Conservation (phyloP, 371 early-diverging fungal genomes). For the Umbelopsis sp. region DNA sequence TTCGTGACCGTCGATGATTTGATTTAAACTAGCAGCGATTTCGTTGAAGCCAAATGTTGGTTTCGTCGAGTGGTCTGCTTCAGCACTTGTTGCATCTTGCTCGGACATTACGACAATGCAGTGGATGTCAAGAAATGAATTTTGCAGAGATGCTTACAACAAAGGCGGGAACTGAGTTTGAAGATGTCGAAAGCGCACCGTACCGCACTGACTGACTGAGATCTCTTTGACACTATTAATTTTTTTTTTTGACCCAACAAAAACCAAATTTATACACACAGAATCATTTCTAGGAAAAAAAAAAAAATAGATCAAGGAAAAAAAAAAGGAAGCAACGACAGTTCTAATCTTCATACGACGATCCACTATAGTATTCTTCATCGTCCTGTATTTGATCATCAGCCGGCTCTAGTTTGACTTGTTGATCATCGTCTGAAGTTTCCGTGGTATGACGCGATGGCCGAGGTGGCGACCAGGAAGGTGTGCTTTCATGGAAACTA, state of each 20-base stretch:
- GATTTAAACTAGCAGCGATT: background rate
- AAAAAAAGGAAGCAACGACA: background rate
- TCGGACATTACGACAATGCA: background rate
- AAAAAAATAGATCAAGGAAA: background rate
- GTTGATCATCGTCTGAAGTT: constrained; percentile 7
- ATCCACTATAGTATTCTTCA: background rate
- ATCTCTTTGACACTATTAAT: background rate
- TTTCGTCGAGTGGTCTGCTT: background rate
- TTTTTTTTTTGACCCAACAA: no score
- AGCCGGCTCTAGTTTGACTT: constrained; percentile 6
- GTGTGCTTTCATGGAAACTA: background rate
- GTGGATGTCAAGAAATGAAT: constrained; percentile 1
- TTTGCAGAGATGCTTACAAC: background rate
- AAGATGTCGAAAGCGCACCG: background rate
- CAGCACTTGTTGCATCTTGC: background rate
- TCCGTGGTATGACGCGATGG: constrained; percentile 9
- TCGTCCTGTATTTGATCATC: background rate
- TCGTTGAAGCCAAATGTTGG: background rate
- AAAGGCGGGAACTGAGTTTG: constrained; percentile 11
- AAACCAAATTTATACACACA: background rate
- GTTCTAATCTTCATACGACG: constrained; percentile 4
- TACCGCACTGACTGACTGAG: background rate
- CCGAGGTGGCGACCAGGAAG: background rate
- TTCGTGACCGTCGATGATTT: background rate
- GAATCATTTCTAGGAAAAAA: background rate